Conservation (phyloP, 495 filamentous ascomycete species). For the Xylaria scruposa region DNA sequence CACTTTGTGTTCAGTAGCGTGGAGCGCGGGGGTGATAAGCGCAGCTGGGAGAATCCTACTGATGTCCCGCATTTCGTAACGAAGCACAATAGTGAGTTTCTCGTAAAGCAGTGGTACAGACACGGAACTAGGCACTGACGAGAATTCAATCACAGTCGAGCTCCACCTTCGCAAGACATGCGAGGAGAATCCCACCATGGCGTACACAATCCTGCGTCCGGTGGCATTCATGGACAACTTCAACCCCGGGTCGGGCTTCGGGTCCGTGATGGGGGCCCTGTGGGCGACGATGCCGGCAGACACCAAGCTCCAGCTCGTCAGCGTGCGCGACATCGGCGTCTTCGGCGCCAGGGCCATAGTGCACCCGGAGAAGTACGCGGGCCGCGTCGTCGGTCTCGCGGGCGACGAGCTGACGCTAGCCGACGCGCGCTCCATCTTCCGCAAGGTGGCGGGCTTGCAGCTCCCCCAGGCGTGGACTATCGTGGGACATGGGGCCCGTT, state of each 20-base stretch:
- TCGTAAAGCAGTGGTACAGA: neutral
- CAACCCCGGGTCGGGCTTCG: conserved; percentile 55
- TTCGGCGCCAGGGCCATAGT: conserved; percentile 66
- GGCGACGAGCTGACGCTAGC: conserved; percentile 65
- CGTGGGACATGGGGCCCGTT: conserved; percentile 48
- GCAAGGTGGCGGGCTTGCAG: conserved; percentile 52
- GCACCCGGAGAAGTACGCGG: conserved; percentile 43
- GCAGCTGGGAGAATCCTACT: conserved; percentile 62
- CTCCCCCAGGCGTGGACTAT: conserved; percentile 59
- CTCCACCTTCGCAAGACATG: conserved; percentile 23
- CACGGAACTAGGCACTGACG: neutral
- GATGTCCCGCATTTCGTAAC: conserved; percentile 65
- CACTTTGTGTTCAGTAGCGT: conserved; percentile 72
- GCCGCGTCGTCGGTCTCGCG: conserved; percentile 59
- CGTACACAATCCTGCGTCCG: conserved; percentile 67
- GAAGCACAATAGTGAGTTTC: conserved; percentile 69
- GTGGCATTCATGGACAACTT: conserved; percentile 71
- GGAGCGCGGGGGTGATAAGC: conserved; percentile 67
- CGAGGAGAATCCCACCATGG: conserved; percentile 11
- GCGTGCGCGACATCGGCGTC: conserved; percentile 66
- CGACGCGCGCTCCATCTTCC: conserved; percentile 58
- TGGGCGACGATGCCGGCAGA: conserved; percentile 49
- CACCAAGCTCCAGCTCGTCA: conserved; percentile 64
- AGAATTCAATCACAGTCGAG: conserved; percentile 1
- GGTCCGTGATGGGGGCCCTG: conserved; percentile 65